Conservation (phyloP, 208 protist genomes). For the Trypanosoma grayi region DNA sequence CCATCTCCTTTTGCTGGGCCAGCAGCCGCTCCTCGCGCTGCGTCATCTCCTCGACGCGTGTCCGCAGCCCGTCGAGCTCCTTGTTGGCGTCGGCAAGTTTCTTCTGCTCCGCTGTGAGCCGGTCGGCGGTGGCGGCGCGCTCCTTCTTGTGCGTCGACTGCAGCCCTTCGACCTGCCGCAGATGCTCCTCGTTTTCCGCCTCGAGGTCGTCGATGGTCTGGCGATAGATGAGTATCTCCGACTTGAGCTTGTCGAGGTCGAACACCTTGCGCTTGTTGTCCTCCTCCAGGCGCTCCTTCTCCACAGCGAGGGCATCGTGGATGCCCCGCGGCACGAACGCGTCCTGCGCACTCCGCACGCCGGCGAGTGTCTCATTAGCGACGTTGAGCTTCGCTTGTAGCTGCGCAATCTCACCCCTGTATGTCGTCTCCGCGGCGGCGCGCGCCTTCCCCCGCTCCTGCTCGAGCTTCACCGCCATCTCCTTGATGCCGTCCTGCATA, state of each 20-base stretch:
- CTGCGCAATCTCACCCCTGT: constrained; percentile 45
- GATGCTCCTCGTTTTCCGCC: constrained; percentile 79
- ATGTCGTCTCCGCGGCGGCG: constrained; percentile 36
- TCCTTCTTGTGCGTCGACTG: constrained; percentile 61
- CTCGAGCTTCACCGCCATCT: constrained; percentile 82
- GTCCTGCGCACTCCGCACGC: constrained; percentile 30
- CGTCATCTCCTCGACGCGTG: not conserved
- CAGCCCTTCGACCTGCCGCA: constrained; percentile 75
- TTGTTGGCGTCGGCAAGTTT: constrained; percentile 31
- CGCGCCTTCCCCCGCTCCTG: constrained; percentile 42
- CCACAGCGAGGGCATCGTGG: constrained; percentile 48
- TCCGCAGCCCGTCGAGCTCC: constrained; percentile 17
- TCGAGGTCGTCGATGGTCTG: constrained; percentile 81
- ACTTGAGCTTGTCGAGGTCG: constrained; percentile 82
- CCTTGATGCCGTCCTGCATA: constrained; percentile 84
- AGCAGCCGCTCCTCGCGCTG: constrained; percentile 23
- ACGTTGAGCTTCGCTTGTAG: constrained; percentile 43
- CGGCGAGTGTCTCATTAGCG: constrained; percentile 36
- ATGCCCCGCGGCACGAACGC: constrained; percentile 68
- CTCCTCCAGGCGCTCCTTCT: constrained; percentile 47
- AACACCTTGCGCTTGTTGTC: constrained; percentile 42
- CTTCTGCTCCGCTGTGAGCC: constrained; percentile 50
- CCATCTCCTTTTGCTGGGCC: constrained; percentile 32
- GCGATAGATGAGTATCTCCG: constrained; percentile 84
- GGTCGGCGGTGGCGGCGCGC: constrained; percentile 39